phyloP scores from a whole-genome alignment of 2,329 filamentous ascomycete genomes.

The Sporothrix curviconia region DNA sequence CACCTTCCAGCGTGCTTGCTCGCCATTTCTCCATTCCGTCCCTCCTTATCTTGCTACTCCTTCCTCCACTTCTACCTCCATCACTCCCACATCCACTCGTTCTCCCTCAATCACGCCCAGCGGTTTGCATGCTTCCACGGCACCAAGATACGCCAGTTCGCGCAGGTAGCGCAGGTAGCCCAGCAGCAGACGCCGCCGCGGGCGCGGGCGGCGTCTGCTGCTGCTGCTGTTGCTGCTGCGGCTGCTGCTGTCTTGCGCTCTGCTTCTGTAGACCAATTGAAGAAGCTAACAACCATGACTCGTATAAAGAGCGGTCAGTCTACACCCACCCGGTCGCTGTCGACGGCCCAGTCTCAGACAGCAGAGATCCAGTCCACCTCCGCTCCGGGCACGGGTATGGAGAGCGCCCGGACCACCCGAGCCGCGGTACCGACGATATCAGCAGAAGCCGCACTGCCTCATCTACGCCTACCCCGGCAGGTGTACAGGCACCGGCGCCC shows the following conservation, averaged over 20 bases:
- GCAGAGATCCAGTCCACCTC: slow-evolving; percentile 19
- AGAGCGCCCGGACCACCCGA: slow-evolving; percentile 27
- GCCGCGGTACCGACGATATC: slow-evolving; percentile 21
- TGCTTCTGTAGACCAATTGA: slow-evolving; percentile 62
- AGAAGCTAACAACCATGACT: slow-evolving; percentile 82
- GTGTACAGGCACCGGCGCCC: slow-evolving; percentile 60
- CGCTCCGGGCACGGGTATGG: slow-evolving; percentile 13
- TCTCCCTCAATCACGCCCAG: slow-evolving; percentile 3
- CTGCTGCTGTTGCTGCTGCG: slow-evolving; percentile 18
- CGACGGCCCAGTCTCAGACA: slow-evolving; percentile 48
- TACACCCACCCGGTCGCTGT: slow-evolving; percentile 83
- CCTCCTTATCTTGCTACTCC: slow-evolving; percentile 13
- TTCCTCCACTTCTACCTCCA: slow-evolving; percentile 11
- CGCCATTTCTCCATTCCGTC: slow-evolving; percentile 64
- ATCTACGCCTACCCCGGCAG: slow-evolving; percentile 45
- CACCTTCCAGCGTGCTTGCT: slow-evolving; percentile 57
- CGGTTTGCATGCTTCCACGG: slow-evolving; percentile 7
- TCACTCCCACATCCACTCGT: slow-evolving; percentile 8
- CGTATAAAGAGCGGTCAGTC: slow-evolving; percentile 84
- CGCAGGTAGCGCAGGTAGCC: slow-evolving; percentile 27
- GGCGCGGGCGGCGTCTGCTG: slow-evolving; percentile 20
- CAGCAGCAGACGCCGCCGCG: not conserved
- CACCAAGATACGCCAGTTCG: slow-evolving; percentile 18
- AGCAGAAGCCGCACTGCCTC: slow-evolving; percentile 44
- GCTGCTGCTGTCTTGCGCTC: slow-evolving; percentile 39